Evolutionary conservation across 768 basidiomycete genomes (phyloP).

Genomic region (Pleurotus giganteus): DNA sequence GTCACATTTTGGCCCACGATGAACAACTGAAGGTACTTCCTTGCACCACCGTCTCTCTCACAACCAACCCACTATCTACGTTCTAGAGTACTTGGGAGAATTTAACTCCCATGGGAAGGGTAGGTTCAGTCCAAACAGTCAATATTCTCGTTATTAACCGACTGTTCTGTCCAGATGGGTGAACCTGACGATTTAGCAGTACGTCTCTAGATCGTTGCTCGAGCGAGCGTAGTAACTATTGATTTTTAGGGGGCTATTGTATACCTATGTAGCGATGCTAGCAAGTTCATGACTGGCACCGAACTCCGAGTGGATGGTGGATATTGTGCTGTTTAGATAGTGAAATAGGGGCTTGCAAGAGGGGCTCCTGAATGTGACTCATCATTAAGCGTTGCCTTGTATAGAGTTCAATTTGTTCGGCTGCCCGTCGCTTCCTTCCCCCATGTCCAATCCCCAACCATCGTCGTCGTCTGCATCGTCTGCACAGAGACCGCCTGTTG

Average conservation of each 20-base stretch:
- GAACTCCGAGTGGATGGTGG: conserved; percentile 89
- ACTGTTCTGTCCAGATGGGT: conserved; percentile 58
- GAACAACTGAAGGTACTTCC: conserved; percentile 63
- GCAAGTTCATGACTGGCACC: conserved; percentile 85
- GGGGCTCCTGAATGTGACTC: not conserved
- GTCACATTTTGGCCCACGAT: conserved; percentile 74
- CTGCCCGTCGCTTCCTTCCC: not conserved
- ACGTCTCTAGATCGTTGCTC: conserved; percentile 18
- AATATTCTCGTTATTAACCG: conserved; percentile 14
- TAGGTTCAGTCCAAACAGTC: conserved; percentile 28
- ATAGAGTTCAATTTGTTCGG: not conserved
- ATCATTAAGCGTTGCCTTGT: not conserved
- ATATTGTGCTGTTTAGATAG: conserved; percentile 65
- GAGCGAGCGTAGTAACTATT: conserved; percentile 2
- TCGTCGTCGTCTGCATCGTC: conserved; percentile 5
- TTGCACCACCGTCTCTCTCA: no score
- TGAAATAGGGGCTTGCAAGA: conserved; percentile 4
- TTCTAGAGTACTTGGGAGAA: conserved; percentile 77
- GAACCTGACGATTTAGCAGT: conserved; percentile 91
- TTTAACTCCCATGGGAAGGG: conserved; percentile 84
- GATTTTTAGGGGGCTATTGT: conserved; percentile 75
- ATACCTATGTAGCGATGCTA: conserved; percentile 87
- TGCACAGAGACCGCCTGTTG: conserved; percentile 23
- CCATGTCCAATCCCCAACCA: conserved; percentile 3
- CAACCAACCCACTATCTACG: conserved; percentile 9